Base-by-base conservation (phyloP, 2,329 filamentous ascomycete genomes). In the Cordyceps cateniannulata region DNA sequence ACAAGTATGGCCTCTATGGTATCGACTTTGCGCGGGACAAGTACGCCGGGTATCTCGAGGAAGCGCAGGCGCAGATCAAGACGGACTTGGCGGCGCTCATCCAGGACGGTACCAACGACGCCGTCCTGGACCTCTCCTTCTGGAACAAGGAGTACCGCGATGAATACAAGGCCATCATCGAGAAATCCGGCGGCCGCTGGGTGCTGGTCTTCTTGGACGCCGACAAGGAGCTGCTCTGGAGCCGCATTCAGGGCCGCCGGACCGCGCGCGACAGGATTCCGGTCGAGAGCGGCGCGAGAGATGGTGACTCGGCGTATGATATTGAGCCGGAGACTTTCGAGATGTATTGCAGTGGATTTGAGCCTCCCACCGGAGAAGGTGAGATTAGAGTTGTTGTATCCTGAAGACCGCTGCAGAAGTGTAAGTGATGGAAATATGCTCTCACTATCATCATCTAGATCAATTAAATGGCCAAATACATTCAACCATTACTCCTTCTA, bases 91-190 rank as follows among this genome's bases (percentile, higher is more conserved):
- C 45, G 12, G 25, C 35, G 5, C 61, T 70, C 0, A 40, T 67
- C 1, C 40, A 65, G 8, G 62, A 64, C 1, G 62, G 62, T 4
- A 38, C 58, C 1, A 64, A 48, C 5, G 67, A 73, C 47, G 61
- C 71, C n/a, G 63, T 73, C 1, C 56, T 73, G 8, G 72, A 74
- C 45, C 60, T 70, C 2, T 69, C 71, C 0, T 70, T 73, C 60
- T 74, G 69, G 48, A 66, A 65, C 45, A 69, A 66, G 59, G 64
- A 66, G 8, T 71, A 73, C 44, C 62, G 72, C 7, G 68, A 71
- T 18, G 66, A 71, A 47, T 71, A 69, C 45, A 71, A 69, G 60
- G 24, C 25, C 1, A 29, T 70, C 0, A 62, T 72, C 7, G 65
- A 71, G 45, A 20, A 50, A 0, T 59, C 66, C 5, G 69, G 68